Evolutionary conservation across 805 yeast genomes (phyloP), one percentile per base, ranked within the genome.

Genomic region (Lachancea kluyveri): DNA sequence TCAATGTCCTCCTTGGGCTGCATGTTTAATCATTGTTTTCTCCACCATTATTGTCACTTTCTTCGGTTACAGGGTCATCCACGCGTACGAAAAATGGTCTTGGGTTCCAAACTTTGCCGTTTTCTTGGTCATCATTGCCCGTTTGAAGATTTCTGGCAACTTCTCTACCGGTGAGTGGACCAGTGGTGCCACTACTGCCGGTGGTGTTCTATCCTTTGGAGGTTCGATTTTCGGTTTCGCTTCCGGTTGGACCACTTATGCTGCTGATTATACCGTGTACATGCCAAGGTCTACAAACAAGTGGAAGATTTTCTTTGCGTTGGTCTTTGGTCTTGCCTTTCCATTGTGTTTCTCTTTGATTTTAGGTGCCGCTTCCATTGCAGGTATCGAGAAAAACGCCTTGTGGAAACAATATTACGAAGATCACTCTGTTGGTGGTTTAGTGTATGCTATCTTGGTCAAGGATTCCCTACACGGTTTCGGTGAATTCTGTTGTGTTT

Each of bases 181-280:
- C 20, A 50, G 70, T 24, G 95, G 95, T 39, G 52, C 64, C 15
- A 67, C 74, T 17, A 79, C 79, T 37, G 94, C 92, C 19, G 95
- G 85, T 42, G 49, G 58, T 49, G 87, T 84, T 12, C 64, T 87
- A 36, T 75, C 90, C 13, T 85, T 80, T 45, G 95, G 95, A 54
- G 79, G 87, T 57, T 62, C 92, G 26, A 58, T 82, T 42, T 87
- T 74, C 48, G 96, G 96, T 42, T 87, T 79, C 52, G 94, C 95
- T 30, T 74, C 95, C 33, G 96, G 96, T 41, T 87, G 96, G 96
- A 75, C 94, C 35, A 79, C 95, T 12, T 85, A 79, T 48, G 92
- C 96, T 17, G 76, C 94, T 31, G 96, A 87, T 63, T 88, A 87
- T 64, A 85, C 95, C 30, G 86, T 80, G 26, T 88, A 85, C 65